These are phyloP conservation scores for Cystobasidiaceae sp. DNA, from an alignment of 1,284 basidiomycete genomes.

Conservation along the genomic window DNA sequence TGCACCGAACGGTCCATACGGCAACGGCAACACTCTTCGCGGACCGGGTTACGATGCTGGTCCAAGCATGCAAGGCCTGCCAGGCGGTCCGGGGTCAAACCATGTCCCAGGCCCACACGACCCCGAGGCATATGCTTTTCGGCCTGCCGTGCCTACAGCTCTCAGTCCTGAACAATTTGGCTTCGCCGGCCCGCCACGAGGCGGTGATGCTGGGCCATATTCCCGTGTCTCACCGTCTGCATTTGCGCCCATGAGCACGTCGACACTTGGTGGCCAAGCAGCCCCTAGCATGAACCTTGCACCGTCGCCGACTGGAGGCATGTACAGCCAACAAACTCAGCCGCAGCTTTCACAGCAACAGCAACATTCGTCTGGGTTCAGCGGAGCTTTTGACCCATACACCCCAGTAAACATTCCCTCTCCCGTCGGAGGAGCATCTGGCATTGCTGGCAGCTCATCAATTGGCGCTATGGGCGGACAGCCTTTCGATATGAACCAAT, in stretches of 20 bases:
- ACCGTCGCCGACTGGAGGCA: slow-evolving; percentile 34
- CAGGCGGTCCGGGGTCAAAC: not conserved
- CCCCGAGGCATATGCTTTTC: slow-evolving; percentile 6
- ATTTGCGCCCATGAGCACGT: slow-evolving; percentile 32
- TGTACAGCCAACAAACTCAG: slow-evolving; percentile 6
- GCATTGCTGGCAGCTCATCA: no score
- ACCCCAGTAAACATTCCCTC: slow-evolving; percentile 7
- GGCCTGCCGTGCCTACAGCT: slow-evolving; percentile 1
- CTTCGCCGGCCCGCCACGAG: slow-evolving; percentile 2
- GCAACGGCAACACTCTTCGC: not conserved
- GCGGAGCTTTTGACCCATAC: not conserved
- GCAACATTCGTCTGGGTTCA: not conserved
- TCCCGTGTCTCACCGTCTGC: slow-evolving; percentile 36
- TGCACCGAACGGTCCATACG: not conserved
- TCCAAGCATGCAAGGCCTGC: slow-evolving; percentile 9
- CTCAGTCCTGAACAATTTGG: slow-evolving; percentile 23
- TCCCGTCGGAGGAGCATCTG: slow-evolving; percentile 4
- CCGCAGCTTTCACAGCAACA: not conserved
- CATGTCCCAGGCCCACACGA: slow-evolving; percentile 4
- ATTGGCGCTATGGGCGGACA: no score
- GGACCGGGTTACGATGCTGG: not conserved
- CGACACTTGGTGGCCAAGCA: not conserved
- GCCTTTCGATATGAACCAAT: no score
- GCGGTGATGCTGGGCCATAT: slow-evolving; percentile 28
- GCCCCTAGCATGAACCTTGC: slow-evolving; percentile 34